Base-by-base conservation (phyloP, 257 asterid species). In the Jacaranda copaia region DNA sequence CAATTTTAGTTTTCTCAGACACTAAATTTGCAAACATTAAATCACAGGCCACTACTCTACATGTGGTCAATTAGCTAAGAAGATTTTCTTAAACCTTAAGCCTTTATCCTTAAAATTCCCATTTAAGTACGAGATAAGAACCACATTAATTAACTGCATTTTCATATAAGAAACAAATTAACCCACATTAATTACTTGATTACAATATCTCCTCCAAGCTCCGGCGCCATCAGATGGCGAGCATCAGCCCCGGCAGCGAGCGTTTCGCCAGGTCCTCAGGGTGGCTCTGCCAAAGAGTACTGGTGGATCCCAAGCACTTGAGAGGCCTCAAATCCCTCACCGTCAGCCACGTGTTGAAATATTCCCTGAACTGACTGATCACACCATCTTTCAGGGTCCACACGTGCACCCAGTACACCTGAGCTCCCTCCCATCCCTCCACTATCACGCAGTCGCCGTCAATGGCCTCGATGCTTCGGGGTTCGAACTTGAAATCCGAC, bases 251-350 rank as follows among this genome's bases (percentile, higher is more conserved):
- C 0, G 98, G 98, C 78, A 94, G 49, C 0, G 97, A 92, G 8
- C 94, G 87, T 15, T 86, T 81, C 1, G 83, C 89, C 10, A 90
- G 89, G 80, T 92, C 93, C 0, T 87, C 84, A 0, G 90, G 97
- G 88, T 94, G 98, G 90, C 98, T 94, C 94, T 87, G 93, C 98
- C 98, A 92, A 70, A 94, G 55, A 35, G 96, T 89, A 72, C 87
- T 48, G 65, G 89, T 48, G 65, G 89, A 69, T 70, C 58, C 55
- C 16, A 70, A 43, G 49, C 83, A 81, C 25, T 81, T 83, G 32
- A 59, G 65, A 6, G 89, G 91, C 81, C 88, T 80, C 49, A 92
- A 78, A 20, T 90, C 97, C 6, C 81, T 87, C 3, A 94, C 98
- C 2, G 97, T 94, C 5, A 92, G 92, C 93, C 97, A 92, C 0